Percentiles rank a stretch among this genome's conserved stretches.
phyloP scores from a whole-genome alignment of 148 eudicot genomes.

The Vaccinium vitisidaea region DNA sequence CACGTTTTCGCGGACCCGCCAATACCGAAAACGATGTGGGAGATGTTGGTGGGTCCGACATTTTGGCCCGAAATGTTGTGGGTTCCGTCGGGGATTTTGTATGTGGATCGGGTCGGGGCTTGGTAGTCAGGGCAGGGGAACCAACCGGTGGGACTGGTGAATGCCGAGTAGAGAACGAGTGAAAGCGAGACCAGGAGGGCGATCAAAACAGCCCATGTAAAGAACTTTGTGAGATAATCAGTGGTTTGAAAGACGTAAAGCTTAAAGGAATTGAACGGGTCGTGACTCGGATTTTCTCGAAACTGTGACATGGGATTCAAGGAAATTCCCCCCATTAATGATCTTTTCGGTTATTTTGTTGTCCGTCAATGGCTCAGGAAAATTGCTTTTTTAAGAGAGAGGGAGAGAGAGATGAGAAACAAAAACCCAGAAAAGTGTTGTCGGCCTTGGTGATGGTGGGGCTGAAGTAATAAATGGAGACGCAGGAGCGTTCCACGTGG shows the following conservation, averaged over 20 bases:
- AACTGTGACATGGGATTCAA: constrained; percentile 11
- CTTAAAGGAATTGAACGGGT: constrained; percentile 23
- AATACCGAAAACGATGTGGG: constrained; percentile 68
- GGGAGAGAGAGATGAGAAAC: too few relatives aligned
- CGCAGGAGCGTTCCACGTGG: neutral
- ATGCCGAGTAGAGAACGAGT: constrained; percentile 26
- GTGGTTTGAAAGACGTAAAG: neutral
- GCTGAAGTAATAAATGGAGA: neutral
- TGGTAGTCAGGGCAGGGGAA: constrained; percentile 30
- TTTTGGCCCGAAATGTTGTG: constrained; percentile 12
- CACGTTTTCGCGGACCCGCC: constrained; percentile 69
- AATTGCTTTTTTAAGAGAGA: neutral
- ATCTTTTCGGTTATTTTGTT: neutral
- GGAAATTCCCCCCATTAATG: neutral
- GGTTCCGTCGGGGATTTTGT: neutral
- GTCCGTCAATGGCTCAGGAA: too few relatives aligned
- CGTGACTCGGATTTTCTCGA: constrained; percentile 25
- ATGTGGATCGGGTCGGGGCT: constrained; percentile 4
- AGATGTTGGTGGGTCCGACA: constrained; percentile 35
- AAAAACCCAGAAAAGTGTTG: neutral
- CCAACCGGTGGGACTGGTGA: constrained; percentile 21
- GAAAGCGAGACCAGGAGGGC: constrained; percentile 30
- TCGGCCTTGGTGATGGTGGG: neutral
- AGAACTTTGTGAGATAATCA: constrained; percentile 16
- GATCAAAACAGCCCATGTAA: constrained; percentile 23